Evolutionary conservation across 2,329 filamentous ascomycete species (phyloP), one percentile per base, ranked within the genome.

Genomic region (Fusarium nurragi): DNA sequence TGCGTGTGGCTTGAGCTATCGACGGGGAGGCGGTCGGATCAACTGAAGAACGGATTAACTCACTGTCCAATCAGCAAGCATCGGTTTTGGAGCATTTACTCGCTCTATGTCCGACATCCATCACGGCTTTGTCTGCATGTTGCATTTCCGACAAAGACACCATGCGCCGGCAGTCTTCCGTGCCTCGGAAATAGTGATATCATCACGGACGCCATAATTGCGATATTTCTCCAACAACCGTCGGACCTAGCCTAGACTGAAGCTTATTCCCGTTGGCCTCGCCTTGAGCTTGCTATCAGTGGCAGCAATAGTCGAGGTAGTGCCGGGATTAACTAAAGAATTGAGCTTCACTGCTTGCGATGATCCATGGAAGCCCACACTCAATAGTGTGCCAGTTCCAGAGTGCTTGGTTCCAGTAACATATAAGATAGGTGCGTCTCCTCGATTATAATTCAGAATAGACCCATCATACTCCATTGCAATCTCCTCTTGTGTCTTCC

Each of bases 1-100:
- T 19, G 30, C 21, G 1, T 69, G 69, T 72, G 71, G 70, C 68
- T 61, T 12, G 6, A 28, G 13, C 7, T 21, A 43, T 48, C 46
- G 46, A 44, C 32, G 14, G n/a, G 11, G 16, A 13, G 4, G 1
- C 6, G 3, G 6, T n/a, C 64, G 69, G 69, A 68, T 55, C 26
- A 71, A 5, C 13, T 2, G 6, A 2, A 1, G 1, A 4, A 47
- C 69, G 69, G 69, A 71, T 60, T 39, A 70, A 69, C 13, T 30
- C 2, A 12, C 1, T 0, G 4, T 3, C 67, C 57, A 69, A 64
- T 56, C 19, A 30, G 22, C 3, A 8, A 1, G 3, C 3, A 18
- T 67, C 69, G 69, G 67, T 25, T 60, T 71, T 68, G 66, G 70
- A 71, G 68, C 40, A 72, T 64, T 43, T 45, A 25, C 19, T 26